Percentiles rank a stretch among this genome's conserved stretches.
These are phyloP conservation scores for Candida tropicalis DNA, from an alignment of 1,139 yeast species.

Conservation along the genomic window DNA sequence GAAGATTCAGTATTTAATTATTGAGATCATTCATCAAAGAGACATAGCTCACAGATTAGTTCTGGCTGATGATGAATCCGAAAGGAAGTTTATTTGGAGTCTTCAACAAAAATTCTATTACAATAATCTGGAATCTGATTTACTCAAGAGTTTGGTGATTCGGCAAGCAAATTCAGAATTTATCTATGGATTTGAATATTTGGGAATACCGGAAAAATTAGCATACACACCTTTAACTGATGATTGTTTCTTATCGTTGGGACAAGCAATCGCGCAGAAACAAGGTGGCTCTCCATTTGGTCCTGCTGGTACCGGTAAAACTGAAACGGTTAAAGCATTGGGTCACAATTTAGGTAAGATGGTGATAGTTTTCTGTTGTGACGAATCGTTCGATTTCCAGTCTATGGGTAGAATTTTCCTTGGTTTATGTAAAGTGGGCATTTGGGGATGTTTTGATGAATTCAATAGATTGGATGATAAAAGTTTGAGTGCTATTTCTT, in stretches of 20 bases:
- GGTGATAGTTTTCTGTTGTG: constrained; percentile 90
- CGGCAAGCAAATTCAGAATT: constrained; percentile 56
- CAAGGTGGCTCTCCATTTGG: constrained; percentile 95
- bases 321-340: constrained; percentile 85
- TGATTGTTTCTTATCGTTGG: constrained; percentile 66
- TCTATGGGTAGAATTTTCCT: constrained; percentile 76
- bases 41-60: constrained; percentile 38
- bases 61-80: constrained; percentile 15
- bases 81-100: constrained; percentile 42
- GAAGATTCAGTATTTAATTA: constrained; percentile 60
- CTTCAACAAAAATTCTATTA: constrained; percentile 57
- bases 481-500: constrained; percentile 82
- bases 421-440: constrained; percentile 86
- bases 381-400: constrained; percentile 82
- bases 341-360: constrained; percentile 79
- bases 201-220: constrained; percentile 73
- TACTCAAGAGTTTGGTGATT: constrained; percentile 42
- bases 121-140: constrained; percentile 25
- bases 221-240: constrained; percentile 79
- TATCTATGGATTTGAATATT: constrained; percentile 78
- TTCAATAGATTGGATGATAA: constrained; percentile 78
- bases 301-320: constrained; percentile 98
- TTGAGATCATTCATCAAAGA: constrained; percentile 68
- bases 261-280: constrained; percentile 71
- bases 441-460: constrained; percentile 98